phyloP scores from a whole-genome alignment of 352 stramenopile species.

The Saprolegnia parasitica region DNA sequence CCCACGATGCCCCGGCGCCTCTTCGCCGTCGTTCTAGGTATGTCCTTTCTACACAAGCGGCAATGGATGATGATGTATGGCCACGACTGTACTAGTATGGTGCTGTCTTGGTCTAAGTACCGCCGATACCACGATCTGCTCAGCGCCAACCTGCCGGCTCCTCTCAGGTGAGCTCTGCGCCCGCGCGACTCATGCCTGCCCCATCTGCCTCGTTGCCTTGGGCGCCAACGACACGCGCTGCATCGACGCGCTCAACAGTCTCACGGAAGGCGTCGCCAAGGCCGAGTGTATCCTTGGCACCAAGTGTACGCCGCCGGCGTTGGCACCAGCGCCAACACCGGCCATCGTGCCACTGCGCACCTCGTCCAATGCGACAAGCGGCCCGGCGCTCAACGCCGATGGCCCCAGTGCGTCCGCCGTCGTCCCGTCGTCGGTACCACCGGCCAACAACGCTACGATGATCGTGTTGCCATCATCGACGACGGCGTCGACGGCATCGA shows the following conservation, averaged over 20 bases:
- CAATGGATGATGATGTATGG: neutral
- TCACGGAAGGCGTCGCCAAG: neutral
- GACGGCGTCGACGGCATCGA: neutral
- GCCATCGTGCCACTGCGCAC: neutral
- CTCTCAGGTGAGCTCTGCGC: neutral
- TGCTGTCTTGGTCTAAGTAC: neutral
- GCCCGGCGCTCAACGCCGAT: neutral
- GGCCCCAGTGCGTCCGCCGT: neutral
- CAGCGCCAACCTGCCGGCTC: neutral
- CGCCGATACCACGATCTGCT: neutral
- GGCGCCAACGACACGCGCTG: neutral
- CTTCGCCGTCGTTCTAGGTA: conserved; percentile 3
- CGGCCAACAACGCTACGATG: neutral
- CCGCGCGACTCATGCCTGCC: neutral
- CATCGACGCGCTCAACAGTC: neutral
- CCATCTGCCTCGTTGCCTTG: neutral
- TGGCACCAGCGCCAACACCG: neutral
- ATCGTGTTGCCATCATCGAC: neutral
- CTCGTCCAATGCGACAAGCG: neutral
- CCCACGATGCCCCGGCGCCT: neutral
- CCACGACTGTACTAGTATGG: neutral
- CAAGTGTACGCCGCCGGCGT: conserved; percentile 2
- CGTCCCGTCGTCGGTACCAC: neutral
- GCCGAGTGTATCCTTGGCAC: conserved; percentile 5
- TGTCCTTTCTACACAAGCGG: neutral